Base-by-base conservation (phyloP, 371 early-diverging fungal species). In the Apophysomyces elegans region DNA sequence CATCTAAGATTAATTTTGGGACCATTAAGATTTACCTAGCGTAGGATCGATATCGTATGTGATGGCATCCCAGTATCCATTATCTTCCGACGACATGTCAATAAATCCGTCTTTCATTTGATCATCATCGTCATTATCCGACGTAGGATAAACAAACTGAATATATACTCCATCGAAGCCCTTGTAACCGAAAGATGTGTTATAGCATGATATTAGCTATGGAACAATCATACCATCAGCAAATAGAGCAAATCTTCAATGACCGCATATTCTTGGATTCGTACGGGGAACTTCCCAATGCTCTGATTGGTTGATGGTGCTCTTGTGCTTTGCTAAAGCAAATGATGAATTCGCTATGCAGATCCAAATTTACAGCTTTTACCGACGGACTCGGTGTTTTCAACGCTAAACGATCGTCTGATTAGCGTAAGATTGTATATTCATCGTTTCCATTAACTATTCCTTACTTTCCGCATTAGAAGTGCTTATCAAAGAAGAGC, bases 221-320 rank as follows among this genome's bases (percentile, higher is more conserved):
- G 32, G 32, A 56, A 5, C 7, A 4, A 8, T 11, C 68, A 41
- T 80, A 92, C 96, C 86, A 94, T 85, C 70, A 96, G 75, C n/a
- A 93, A 87, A 68, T 88, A 95, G 45, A 96, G 76, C 0, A 96
- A 68, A 67, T 97, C 97, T 64, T 97, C 95, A 21, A 97, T 90
- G 16, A 95, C 80, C 0, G 88, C 84, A 70, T 85, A 84, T 77
- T 97, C 95, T 70, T 97, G 97, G 57, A 87, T 76, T 47, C 72
- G 76, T 1, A 65, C 69, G 3, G 77, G 75, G 58, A 70, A 74
- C 9, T 67, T 43, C 11, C 76, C 76, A 38, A 77, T 66, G 0
- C 66, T 62, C 21, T 59, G 56, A 18, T 65, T 21, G 37, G 44
- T 47, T 58, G 43, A 50, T 62, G 44, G 36, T 58, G 50, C 39